Base-by-base conservation (phyloP, 2,329 filamentous ascomycete species). In the Stachybotrys chartarum region DNA sequence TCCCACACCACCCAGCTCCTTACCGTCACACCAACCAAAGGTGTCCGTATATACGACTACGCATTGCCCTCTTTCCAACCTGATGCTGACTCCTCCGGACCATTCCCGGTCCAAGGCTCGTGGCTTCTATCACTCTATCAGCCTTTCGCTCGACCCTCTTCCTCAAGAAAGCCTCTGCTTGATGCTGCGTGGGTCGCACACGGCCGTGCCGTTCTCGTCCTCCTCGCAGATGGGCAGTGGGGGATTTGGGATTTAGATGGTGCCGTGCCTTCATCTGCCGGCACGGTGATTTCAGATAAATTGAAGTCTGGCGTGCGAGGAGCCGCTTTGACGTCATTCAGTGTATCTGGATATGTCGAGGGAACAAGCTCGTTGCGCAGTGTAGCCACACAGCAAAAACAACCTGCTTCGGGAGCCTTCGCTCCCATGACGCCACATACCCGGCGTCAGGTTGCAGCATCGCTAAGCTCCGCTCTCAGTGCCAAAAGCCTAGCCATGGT, bases 191-290 rank as follows among this genome's bases (percentile, higher is more conserved):
- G 84, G 84, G 78, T 86, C 51, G 73, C 78, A 2, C 78, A 80
- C 56, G 84, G 84, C 10, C 76, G 79, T 50, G 83, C 84, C 6
- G 72, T 87, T 31, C 70, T 87, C 46, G 74, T 76, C 1, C 72
- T 87, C 3, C 71, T 86, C 4, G 79, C 80, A 1, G 84, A 87
- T 60, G 84, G 84, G 7, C 83, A 84, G 65, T 87, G 84, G 84
- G 84, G 82, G 14, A 80, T 87, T 39, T 87, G 84, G 84, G 84
- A 87, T 61, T 75, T 87, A 49, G 81, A 86, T 58, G 81, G 82
- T 7, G 75, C 75, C 32, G 79, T 78, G 45, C 79, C 81, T 1
- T 66, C 75, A 42, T 62, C 65, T 12, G 58, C 69, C 11, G 67
- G 75, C 51, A 66, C 75, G 56, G 66, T 74, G 0, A 66, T 83